phyloP scores from a whole-genome alignment of 768 basidiomycete species.

The Agrocybe chaxingu region DNA sequence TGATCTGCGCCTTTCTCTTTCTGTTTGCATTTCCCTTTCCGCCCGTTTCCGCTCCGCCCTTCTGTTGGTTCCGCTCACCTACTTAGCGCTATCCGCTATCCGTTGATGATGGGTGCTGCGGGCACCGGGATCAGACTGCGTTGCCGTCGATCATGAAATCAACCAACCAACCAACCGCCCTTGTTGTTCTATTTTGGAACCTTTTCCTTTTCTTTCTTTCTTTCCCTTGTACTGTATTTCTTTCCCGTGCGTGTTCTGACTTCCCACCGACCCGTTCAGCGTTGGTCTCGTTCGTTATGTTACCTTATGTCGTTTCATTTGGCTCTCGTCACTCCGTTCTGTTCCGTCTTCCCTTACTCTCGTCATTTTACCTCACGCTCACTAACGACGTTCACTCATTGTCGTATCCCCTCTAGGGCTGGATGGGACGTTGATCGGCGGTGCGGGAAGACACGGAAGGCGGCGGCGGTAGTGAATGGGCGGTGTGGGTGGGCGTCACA shows the following conservation, averaged over 20 bases:
- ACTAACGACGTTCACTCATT: background rate
- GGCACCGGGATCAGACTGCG: too few relatives aligned
- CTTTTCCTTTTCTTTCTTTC: background rate
- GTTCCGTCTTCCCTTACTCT: background rate
- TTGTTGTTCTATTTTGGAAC: constrained; percentile 2
- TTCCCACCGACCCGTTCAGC: background rate
- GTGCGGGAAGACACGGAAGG: background rate
- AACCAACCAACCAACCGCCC: too few relatives aligned
- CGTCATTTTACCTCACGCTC: background rate
- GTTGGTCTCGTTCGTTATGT: constrained; percentile 7
- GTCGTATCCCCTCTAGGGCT: constrained; percentile 38
- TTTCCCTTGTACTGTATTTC: background rate
- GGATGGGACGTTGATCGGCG: constrained; percentile 52
- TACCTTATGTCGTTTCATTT: background rate
- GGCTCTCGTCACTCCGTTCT: too few relatives aligned
- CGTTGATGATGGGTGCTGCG: too few relatives aligned
- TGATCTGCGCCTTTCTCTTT: too few relatives aligned
- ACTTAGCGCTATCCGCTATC: too few relatives aligned
- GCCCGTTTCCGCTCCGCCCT: too few relatives aligned
- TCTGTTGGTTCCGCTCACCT: too few relatives aligned
- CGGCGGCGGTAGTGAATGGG: background rate
- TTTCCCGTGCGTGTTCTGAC: background rate
- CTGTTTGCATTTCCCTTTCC: too few relatives aligned
- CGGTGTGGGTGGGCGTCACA: too few relatives aligned
- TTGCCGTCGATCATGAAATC: too few relatives aligned